Conservation (phyloP, 257 asterid genomes). For the Lycium barbarum region DNA sequence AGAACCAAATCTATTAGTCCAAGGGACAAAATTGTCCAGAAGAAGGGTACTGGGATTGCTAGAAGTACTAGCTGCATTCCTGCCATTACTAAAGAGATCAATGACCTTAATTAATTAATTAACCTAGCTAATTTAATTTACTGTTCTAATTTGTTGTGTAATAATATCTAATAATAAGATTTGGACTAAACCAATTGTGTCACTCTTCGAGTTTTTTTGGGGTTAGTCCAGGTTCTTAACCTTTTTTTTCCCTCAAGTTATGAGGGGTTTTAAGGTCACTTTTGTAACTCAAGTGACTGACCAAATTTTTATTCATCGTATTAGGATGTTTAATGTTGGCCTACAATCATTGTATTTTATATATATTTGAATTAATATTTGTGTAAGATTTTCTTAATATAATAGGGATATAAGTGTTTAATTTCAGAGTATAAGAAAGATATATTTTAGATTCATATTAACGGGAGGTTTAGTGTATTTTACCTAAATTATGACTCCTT, state of each 20-base stretch:
- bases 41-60: slow-evolving; percentile 39
- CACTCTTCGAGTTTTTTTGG: neutral
- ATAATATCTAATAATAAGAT: slow-evolving; percentile 17
- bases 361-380: neutral
- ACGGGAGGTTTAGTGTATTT: neutral
- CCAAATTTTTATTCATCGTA: neutral
- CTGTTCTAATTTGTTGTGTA: neutral
- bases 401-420: neutral
- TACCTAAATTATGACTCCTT: neutral
- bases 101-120: slow-evolving; percentile 38
- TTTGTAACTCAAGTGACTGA: slow-evolving; percentile 12
- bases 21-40: slow-evolving; percentile 28
- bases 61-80: slow-evolving; percentile 57
- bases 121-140: neutral
- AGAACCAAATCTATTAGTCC: slow-evolving; percentile 39
- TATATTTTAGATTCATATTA: neutral
- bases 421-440: neutral
- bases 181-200: neutral
- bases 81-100: slow-evolving; percentile 46
- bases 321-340: neutral
- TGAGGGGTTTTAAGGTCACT: neutral
- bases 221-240: neutral
- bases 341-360: neutral
- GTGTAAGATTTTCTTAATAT: neutral
- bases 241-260: neutral